Base-by-base conservation (phyloP, 306 rosid genomes). In the Casuarina cunninghamiana region DNA sequence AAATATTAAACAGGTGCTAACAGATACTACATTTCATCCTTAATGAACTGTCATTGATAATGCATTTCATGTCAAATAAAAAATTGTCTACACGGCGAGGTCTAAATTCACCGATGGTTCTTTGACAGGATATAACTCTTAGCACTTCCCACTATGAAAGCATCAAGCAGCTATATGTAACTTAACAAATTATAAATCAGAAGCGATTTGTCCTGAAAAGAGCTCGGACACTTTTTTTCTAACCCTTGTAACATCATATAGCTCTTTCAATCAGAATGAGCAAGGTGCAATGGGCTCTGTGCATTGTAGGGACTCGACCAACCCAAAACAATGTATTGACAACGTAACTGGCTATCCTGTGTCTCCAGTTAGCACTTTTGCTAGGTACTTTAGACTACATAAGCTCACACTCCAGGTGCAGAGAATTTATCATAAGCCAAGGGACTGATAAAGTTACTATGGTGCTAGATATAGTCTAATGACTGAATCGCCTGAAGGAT, bases 1-100 rank as follows among this genome's bases (percentile, higher is more conserved):
- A 46, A 44, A 61, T 39, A 73, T 50, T 75, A 57, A 43, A 75
- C 45, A 39, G 58, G 38, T 49, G 65, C 41, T 71, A 58, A 73
- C 46, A 63, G 62, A 51, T 58, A 26, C 48, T 19, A 71, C 10
- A 74, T 49, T 76, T 41, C 76, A 55, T 57, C 21, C 62, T 60
- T 70, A 62, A 2, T n/a, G 66, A 63, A 62, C 51, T 61, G 6
- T 6, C 71, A 16, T n/a, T 5, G 46, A 66, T 1, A 42, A 66
- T 41, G 17, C 16, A 66, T 66, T 35, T 26, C 32, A 26, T 8
- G 37, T 4, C 8, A 35, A 61, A 2, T 1, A 32, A 11, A 11
- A 32, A 39, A 7, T 21, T 66, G 49, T 66, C 48, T 17, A 41
- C 71, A 66, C 50, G 41, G 35, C 41, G 49, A 66, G 45, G 69